Conservation (phyloP, 306 rosid species). For the peach (Prunus persica) region DNA sequence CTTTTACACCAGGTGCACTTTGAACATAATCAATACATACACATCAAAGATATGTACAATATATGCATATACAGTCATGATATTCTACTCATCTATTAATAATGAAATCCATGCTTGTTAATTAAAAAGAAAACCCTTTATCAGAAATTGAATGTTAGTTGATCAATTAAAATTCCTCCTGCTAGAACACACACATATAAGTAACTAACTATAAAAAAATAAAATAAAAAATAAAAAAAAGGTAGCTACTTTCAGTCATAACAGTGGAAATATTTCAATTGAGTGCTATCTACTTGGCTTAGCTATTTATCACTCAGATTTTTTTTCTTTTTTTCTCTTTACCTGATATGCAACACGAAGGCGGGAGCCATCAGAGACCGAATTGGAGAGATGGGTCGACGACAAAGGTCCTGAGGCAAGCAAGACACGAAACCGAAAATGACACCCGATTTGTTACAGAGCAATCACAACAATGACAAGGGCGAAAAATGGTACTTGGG, state of each 20-base stretch:
- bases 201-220: background rate
- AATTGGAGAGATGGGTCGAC: slow-evolving; percentile 41
- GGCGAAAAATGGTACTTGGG: slow-evolving; percentile 41
- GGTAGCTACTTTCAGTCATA: background rate
- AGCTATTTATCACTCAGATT: background rate
- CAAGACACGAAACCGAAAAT: slow-evolving; percentile 2
- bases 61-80: background rate
- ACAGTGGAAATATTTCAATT: background rate
- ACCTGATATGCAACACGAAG: slow-evolving; percentile 97
- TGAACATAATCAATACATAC: background rate
- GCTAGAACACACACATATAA: too few species aligned
- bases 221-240: too few species aligned
- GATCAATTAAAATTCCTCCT: background rate
- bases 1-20: background rate
- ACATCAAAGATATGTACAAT: background rate
- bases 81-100: background rate
- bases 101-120: background rate
- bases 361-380: slow-evolving; percentile 58
- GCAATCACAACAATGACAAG: background rate
- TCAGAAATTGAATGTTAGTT: background rate
- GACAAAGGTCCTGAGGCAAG: slow-evolving; percentile 65
- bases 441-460: background rate
- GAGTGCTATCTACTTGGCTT: background rate
- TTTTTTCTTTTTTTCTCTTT: background rate
- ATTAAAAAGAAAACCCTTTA: background rate